phyloP scores from a whole-genome alignment of 169 alveolate species.

The Cyclospora cayetanensis region DNA sequence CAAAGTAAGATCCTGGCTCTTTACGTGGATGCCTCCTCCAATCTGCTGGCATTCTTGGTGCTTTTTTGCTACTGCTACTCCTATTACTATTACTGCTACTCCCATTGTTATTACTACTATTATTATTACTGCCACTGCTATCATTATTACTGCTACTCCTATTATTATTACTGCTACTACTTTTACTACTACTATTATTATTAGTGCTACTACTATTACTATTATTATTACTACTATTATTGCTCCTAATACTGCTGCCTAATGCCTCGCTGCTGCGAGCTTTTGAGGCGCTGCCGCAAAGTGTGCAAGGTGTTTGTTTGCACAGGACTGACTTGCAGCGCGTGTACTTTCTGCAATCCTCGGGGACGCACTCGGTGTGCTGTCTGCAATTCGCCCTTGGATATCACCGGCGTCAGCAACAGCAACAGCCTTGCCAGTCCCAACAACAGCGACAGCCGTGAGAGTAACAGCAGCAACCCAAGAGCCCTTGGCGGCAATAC shows the following conservation, averaged over 20 bases:
- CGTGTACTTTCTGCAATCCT: not conserved
- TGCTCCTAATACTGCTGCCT: not conserved
- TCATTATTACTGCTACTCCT: not conserved
- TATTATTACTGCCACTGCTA: not conserved
- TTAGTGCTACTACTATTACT: not conserved
- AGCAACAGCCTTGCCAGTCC: not conserved
- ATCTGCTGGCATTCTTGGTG: not conserved
- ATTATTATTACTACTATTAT: not conserved
- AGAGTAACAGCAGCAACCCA: not conserved
- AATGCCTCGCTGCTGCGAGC: not conserved
- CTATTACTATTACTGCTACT: not conserved
- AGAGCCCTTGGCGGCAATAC: not conserved
- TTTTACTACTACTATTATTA: not conserved
- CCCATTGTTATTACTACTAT: not conserved
- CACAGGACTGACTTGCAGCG: not conserved
- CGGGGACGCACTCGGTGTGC: not conserved
- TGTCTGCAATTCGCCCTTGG: not conserved
- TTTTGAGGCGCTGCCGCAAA: not conserved
- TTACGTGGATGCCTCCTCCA: not conserved
- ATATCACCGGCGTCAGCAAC: not conserved
- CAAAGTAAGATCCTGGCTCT: not conserved
- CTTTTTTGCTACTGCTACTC: not conserved
- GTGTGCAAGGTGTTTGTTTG: not conserved
- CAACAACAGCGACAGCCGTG: not conserved
- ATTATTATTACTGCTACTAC: not conserved